Conservation (phyloP, 2,329 filamentous ascomycete genomes). For the Penicillium sp. region DNA sequence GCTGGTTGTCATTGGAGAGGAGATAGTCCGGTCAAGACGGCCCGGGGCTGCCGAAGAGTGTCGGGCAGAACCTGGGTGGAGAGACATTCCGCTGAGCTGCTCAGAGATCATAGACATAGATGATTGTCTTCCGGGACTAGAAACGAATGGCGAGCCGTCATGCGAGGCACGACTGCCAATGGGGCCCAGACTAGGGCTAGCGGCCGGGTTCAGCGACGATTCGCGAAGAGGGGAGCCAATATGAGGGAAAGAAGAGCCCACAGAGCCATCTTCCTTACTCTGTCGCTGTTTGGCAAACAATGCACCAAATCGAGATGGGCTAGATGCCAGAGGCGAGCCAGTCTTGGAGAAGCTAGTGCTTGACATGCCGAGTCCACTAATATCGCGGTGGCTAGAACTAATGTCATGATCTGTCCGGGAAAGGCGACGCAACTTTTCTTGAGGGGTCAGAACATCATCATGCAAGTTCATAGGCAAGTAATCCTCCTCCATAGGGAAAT, state of each 20-base stretch:
- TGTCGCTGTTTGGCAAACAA: conserved; percentile 60
- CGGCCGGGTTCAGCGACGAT: conserved; percentile 56
- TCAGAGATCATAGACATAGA: conserved; percentile 67
- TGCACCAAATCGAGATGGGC: conserved; percentile 66
- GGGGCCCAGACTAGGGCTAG: conserved; percentile 56
- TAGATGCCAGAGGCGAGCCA: conserved; percentile 62
- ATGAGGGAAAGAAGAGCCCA: conserved; percentile 59
- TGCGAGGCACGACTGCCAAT: conserved; percentile 53
- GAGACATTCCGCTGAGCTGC: conserved; percentile 53
- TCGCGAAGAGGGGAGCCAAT: conserved; percentile 70
- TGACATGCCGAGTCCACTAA: conserved; percentile 56
- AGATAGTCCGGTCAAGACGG: conserved; percentile 50
- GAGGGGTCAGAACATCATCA: conserved; percentile 66
- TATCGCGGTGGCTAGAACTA: conserved; percentile 51
- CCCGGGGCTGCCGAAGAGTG: conserved; percentile 37
- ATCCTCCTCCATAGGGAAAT: conserved; percentile 85
- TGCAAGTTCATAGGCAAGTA: conserved; percentile 75
- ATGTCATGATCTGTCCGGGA: conserved; percentile 62
- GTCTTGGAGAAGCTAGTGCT: conserved; percentile 53
- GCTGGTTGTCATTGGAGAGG: conserved; percentile 50
- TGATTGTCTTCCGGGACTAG: conserved; percentile 60
- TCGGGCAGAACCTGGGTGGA: conserved; percentile 48
- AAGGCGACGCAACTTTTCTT: conserved; percentile 63
- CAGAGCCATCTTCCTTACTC: conserved; percentile 55
- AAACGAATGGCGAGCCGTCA: conserved; percentile 56